Evolutionary conservation across 495 filamentous ascomycete species (phyloP).

Genomic region (Talaromyces liani): DNA sequence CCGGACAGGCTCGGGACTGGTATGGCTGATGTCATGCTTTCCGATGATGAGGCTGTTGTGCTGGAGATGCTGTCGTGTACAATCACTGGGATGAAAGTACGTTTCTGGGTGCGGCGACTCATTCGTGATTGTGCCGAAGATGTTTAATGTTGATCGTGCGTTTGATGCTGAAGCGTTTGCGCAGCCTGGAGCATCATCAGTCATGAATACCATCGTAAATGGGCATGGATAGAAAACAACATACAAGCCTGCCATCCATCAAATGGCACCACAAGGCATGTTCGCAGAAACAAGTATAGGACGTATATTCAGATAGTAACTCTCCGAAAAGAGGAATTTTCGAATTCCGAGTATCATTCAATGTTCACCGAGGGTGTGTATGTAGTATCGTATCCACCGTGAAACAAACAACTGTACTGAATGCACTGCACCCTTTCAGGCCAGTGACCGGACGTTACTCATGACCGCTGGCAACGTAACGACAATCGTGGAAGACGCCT

Average conservation of each 20-base stretch:
- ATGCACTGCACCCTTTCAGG: conserved; percentile 1
- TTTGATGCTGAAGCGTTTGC: neutral
- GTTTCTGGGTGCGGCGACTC: neutral
- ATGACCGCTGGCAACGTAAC: neutral
- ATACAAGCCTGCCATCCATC: neutral
- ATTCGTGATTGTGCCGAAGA: neutral
- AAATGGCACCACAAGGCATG: neutral
- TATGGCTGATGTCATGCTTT: conserved; percentile 7
- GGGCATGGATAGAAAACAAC: neutral
- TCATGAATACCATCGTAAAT: neutral
- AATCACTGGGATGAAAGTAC: neutral
- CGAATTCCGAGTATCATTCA: neutral
- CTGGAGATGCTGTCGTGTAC: conserved; percentile 1
- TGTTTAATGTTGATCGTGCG: neutral
- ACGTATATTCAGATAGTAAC: neutral
- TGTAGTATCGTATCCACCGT: neutral
- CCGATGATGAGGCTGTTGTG: neutral
- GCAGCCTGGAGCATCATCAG: neutral
- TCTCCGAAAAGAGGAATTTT: neutral
- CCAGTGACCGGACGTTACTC: conserved; percentile 2
- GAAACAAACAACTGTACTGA: neutral
- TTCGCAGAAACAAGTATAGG: neutral
- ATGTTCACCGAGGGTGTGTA: neutral
- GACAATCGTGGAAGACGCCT: neutral
- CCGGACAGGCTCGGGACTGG: conserved; percentile 7